Evolutionary conservation across 169 alveolate genomes (phyloP).

Genomic region (Plasmodium knowlesi): DNA sequence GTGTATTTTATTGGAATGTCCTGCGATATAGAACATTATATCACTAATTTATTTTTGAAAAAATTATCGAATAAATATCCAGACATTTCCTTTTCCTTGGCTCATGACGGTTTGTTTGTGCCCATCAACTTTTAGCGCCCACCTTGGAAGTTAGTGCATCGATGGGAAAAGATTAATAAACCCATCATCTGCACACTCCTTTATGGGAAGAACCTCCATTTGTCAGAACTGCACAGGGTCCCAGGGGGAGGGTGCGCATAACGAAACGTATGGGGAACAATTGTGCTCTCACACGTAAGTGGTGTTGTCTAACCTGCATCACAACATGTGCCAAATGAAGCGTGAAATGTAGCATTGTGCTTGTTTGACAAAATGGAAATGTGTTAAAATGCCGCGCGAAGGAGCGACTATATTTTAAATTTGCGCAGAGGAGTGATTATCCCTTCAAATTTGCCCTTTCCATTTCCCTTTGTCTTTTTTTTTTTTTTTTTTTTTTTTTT

Average conservation of each 20-base stretch:
- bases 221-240: not conserved
- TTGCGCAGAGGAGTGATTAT: not conserved
- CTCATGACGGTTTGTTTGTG: constrained; percentile 57
- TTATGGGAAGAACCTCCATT: not conserved
- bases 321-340: not conserved
- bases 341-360: not conserved
- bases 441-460: not conserved
- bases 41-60: constrained; percentile 33
- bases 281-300: not conserved
- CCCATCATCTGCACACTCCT: not conserved
- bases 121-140: constrained; percentile 37
- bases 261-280: not conserved
- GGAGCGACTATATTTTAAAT: not conserved
- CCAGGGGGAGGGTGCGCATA: not conserved
- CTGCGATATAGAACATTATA: constrained; percentile 16
- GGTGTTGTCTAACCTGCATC: not conserved
- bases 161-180: not conserved
- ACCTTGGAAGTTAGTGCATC: not conserved
- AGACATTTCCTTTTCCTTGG: constrained; percentile 41
- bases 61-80: constrained; percentile 48
- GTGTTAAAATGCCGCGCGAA: not conserved
- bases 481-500: not conserved
- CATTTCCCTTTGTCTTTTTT: not conserved
- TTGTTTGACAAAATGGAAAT: not conserved
- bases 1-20: constrained; percentile 63